Evolutionary conservation across 1,284 basidiomycete species (phyloP), one percentile per base, ranked within the genome.

Genomic region (Tremellales sp.): DNA sequence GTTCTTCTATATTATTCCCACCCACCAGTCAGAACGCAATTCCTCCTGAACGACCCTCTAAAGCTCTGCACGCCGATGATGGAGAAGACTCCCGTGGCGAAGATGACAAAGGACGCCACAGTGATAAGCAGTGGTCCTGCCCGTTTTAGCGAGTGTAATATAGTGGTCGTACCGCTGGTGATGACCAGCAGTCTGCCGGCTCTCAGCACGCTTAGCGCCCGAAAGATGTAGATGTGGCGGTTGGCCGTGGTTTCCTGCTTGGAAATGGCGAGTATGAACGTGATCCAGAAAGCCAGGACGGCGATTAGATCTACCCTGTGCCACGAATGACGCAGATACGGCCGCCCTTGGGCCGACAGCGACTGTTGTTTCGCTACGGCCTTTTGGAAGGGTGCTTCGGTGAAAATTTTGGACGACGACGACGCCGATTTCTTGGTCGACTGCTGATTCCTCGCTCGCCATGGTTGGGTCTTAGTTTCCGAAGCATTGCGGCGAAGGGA

Each of bases 281-380:
- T 78, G 44, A 87, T 78, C 74, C 74, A 74, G 56, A 69, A 73
- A 24, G 57, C 55, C 22, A 75, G 48, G 40, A 97, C 81, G 2
- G 94, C 88, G 28, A 97, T 72, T 54, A 87, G 81, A 68, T 98
- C 93, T 48, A 95, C 85, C 26, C 93, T 80, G 58, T 85, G 88
- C 92, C 93, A 97, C 45, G 87, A 89, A 63, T 97, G 91, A 3
- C 94, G 80, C 4, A 97, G 76, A 66, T 91, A 98, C 0, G 94
- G 89, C 3, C 74, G 61, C 22, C 66, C 65, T 63, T 61, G 67
- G 44, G 54, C 56, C 31, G 64, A 63, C 43, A 63, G 65, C 43
- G 47, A 62, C 36, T 60, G 68, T 53, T 73, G 76, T 32, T 67
- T 71, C 42, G 61, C 58, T 5, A 80, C 63, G 0, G 77, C 76